These are phyloP conservation scores for Pythium grandisporangium DNA, from an alignment of 352 stramenopile species.

Conservation along the genomic window DNA sequence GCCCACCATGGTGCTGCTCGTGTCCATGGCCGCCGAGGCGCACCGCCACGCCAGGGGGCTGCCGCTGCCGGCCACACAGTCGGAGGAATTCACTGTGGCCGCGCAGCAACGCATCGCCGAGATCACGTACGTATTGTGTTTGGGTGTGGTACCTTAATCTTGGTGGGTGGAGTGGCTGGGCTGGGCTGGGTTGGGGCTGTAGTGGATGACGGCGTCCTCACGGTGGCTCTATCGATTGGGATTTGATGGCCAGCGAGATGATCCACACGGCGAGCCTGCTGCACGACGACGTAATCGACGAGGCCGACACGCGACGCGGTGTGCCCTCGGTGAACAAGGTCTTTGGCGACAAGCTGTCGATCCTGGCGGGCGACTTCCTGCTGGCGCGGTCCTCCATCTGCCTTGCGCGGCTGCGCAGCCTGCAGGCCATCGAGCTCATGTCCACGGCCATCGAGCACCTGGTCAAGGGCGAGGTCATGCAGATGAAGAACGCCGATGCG, in stretches of 20 bases:
- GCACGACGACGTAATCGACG: slow-evolving; percentile 99
- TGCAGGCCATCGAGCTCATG: slow-evolving; percentile 97
- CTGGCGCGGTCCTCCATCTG: slow-evolving; percentile 94
- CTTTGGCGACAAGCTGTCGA: slow-evolving; percentile 98
- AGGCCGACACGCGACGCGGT: slow-evolving; percentile 92
- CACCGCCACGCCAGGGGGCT: slow-evolving; percentile 34
- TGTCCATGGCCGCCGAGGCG: slow-evolving; percentile 88
- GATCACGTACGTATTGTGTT: slow-evolving; percentile 54
- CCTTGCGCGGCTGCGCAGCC: slow-evolving; percentile 90
- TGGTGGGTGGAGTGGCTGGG: not conserved
- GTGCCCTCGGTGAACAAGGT: slow-evolving; percentile 92
- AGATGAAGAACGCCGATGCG: slow-evolving; percentile 90
- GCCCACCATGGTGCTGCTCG: slow-evolving; percentile 95
- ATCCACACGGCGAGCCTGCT: slow-evolving; percentile 98
- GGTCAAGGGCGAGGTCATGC: slow-evolving; percentile 99
- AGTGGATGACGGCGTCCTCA: too few species aligned
- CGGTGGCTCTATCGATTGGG: too few species aligned
- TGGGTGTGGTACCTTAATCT: too few species aligned
- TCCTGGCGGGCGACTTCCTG: slow-evolving; percentile 97
- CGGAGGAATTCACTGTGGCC: slow-evolving; percentile 58
- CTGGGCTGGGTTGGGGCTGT: too few species aligned
- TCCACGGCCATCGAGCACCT: slow-evolving; percentile 98
- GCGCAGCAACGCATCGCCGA: slow-evolving; percentile 75
- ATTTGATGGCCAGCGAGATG: slow-evolving; percentile 97
- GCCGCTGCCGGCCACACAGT: slow-evolving; percentile 42